phyloP scores from a whole-genome alignment of 371 early-diverging fungal genomes.

The Gilbertella persicaria region DNA sequence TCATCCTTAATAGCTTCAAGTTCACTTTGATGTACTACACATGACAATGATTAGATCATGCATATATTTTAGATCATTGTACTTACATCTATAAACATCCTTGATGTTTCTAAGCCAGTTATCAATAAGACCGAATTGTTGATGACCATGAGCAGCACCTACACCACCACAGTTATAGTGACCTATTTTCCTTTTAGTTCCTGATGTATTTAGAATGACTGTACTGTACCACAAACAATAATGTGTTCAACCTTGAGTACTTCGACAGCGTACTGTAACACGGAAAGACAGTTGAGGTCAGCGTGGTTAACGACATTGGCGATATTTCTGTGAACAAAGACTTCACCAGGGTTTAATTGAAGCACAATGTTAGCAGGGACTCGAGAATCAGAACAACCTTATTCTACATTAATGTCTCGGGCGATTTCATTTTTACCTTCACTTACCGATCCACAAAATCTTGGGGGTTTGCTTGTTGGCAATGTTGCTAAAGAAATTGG shows the following conservation, averaged over 20 bases:
- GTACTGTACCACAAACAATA: constrained; percentile 77
- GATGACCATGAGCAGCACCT: constrained; percentile 62
- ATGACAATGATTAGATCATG: background rate
- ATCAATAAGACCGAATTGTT: constrained; percentile 79
- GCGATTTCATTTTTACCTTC: background rate
- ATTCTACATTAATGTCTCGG: background rate
- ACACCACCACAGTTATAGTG: constrained; percentile 93
- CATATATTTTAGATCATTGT: background rate
- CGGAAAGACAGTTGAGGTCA: constrained; percentile 84
- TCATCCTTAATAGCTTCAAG: constrained; percentile 47
- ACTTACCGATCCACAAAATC: constrained; percentile 87
- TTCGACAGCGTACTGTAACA: constrained; percentile 92
- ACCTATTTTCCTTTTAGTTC: constrained; percentile 30
- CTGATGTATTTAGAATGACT: background rate
- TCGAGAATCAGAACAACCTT: constrained; percentile 89
- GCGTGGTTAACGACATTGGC: constrained; percentile 84
- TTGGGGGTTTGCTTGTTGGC: constrained; percentile 81
- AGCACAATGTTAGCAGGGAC: constrained; percentile 75
- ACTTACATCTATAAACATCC: constrained; percentile 67
- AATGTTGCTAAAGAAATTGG: constrained; percentile 46
- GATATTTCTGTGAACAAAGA: constrained; percentile 96
- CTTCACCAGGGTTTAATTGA: constrained; percentile 78
- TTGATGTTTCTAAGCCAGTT: constrained; percentile 84
- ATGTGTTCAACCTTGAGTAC: constrained; percentile 90
- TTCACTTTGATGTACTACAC: constrained; percentile 46